Evolutionary conservation across 2,329 filamentous ascomycete species (phyloP), one percentile per base, ranked within the genome.

Genomic region (Pseudopithomyces maydicus): DNA sequence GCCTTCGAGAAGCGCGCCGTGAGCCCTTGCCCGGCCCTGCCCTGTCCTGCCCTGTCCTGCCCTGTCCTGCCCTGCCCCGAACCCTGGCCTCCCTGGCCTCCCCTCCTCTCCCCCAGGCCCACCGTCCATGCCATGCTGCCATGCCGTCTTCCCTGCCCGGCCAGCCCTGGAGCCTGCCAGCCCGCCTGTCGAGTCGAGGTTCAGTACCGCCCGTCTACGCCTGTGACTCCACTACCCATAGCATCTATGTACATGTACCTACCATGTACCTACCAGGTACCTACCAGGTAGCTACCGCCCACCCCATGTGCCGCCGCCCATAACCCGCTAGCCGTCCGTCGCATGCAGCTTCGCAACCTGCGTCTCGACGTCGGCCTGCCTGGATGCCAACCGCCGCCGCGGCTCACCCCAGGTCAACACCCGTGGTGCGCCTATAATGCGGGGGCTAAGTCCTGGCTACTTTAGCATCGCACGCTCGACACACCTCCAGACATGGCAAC

Each of bases 391-490:
- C 67, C 66, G 65, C 65, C 61, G 61, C 61, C 64, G 59, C 67
- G 65, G 62, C 65, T 59, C 61, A 59, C 57, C 61, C 26, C 50
- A 45, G n/a, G 35, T 33, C 43, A 29, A 26, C 33, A 12, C 59
- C 66, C 64, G 64, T 62, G 59, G 56, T n/a, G n/a, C n/a, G 58
- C 58, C 54, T 68, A 69, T 74, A 70, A 70, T 74, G 71, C 71
- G 71, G 71, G 68, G 67, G 58, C 55, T 67, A 66, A 64, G 62
- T 45, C 61, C 56, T 57, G 48, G 57, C 50, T 65, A 66, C 58
- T 62, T 58, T 63, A 62, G 56, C 60, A 61, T 60, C 56, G 58
- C 58, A 38, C 59, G 48, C 57, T 58, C 54, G 61, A 42, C 56
- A 38, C 17, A n/a, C 39, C 39, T 26, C 26, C 50, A 43, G 38